phyloP scores from a whole-genome alignment of 495 filamentous ascomycete genomes.

The Penicillium pulvis region DNA sequence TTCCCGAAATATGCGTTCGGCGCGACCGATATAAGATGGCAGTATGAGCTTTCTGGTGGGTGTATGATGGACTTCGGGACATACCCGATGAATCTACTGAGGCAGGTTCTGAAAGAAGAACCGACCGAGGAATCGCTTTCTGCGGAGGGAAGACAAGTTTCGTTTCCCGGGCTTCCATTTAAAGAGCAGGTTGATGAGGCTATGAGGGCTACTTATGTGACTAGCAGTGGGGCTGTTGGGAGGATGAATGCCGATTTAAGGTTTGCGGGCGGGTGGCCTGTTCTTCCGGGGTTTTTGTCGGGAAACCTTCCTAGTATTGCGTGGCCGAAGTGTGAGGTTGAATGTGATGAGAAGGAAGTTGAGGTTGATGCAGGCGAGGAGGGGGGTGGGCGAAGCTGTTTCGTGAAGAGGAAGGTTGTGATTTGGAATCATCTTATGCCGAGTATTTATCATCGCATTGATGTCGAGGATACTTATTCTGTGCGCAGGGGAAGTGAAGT shows the following conservation, averaged over 20 bases:
- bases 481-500: conserved; percentile 31
- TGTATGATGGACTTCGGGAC: conserved; percentile 58
- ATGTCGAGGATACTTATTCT: conserved; percentile 46
- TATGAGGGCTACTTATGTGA: conserved; percentile 43
- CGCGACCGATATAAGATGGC: conserved; percentile 57
- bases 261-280: conserved; percentile 13
- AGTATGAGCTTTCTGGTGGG: conserved; percentile 58
- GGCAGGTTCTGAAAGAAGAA: conserved; percentile 39
- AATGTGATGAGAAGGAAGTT: conserved; percentile 28
- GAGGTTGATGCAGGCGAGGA: conserved; percentile 13
- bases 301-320: conserved; percentile 20
- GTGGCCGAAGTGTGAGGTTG: conserved; percentile 33
- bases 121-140: conserved; percentile 23
- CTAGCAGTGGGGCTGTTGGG: conserved; percentile 45
- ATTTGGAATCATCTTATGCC: conserved; percentile 44
- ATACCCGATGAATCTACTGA: conserved; percentile 48
- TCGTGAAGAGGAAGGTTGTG: conserved; percentile 40
- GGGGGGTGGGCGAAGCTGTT: conserved; percentile 25
- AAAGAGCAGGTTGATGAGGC: conserved; percentile 40
- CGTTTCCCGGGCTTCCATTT: neutral
- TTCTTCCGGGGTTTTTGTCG: conserved; percentile 18
- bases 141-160: neutral
- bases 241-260: conserved; percentile 38
- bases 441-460: conserved; percentile 52
- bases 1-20: conserved; percentile 14